A percentile compares a stretch with the other conserved stretches of the same genome.
Conservation (phyloP, 2,329 filamentous ascomycete species). For the Phaeosphaeriaceae sp. region DNA sequence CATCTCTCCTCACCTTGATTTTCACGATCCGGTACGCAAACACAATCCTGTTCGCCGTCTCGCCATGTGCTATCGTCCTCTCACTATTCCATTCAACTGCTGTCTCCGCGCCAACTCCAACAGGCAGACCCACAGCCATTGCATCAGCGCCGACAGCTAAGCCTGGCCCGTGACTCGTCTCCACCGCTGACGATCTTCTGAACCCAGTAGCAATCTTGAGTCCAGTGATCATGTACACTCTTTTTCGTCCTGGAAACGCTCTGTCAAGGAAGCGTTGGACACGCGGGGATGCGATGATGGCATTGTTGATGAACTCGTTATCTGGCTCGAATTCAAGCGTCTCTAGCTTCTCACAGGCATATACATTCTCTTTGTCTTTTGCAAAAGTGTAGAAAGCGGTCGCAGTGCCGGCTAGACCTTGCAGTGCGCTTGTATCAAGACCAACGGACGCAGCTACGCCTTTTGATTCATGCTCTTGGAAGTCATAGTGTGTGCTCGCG, state of each 20-base stretch:
- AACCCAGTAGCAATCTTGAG: conserved; percentile 6
- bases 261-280: conserved; percentile 1
- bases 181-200: background rate
- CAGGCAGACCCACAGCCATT: conserved; percentile 1
- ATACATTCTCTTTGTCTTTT: conserved; percentile 3
- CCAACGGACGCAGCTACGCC: background rate
- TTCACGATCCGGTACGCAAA: conserved; percentile 8
- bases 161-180: background rate
- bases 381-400: conserved; percentile 4
- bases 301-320: conserved; percentile 1
- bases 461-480: background rate
- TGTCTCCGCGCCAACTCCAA: background rate
- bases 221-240: conserved; percentile 7
- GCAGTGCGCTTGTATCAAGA: conserved; percentile 3
- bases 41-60: conserved; percentile 3
- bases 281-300: conserved; percentile 1
- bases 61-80: background rate
- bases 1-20: conserved; percentile 2
- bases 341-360: conserved; percentile 6
- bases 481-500: conserved; percentile 1
- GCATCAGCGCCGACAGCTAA: conserved; percentile 1
- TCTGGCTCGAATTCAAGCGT: conserved; percentile 9
- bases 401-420: conserved; percentile 1
- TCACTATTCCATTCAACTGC: background rate
- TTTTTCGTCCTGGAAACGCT: background rate